Percentiles rank a stretch among this genome's conserved stretches.
Evolutionary conservation across 441 rosid genomes (phyloP).

Genomic region (Populus hybrid): DNA sequence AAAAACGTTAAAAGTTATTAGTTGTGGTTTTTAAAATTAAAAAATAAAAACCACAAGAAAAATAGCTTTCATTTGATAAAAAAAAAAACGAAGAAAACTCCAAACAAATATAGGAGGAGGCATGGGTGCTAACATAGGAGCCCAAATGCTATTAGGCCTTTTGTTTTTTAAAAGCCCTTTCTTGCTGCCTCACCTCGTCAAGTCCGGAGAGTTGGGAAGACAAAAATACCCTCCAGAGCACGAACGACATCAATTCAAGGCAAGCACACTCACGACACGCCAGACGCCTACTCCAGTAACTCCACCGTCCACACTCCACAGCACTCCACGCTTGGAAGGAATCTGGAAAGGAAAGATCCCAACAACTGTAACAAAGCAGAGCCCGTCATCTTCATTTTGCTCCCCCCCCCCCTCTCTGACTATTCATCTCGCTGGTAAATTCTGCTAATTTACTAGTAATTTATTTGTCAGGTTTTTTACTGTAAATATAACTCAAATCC

Average conservation of each 20-base stretch:
- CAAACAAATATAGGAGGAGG: not conserved
- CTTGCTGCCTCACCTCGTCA: not conserved
- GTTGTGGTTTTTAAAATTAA: not conserved
- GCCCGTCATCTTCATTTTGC: not conserved
- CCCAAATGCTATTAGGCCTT: not conserved
- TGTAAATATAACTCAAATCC: not conserved
- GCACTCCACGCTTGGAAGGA: not conserved
- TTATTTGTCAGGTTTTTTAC: not conserved
- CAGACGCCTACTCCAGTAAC: not conserved
- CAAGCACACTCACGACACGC: not conserved
- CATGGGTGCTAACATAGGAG: not conserved
- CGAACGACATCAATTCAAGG: not conserved
- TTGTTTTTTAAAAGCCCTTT: too few species aligned
- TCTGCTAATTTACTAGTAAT: not conserved
- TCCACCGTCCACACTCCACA: not conserved
- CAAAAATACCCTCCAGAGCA: not conserved
- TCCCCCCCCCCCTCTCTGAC: not conserved
- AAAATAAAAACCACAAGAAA: not conserved
- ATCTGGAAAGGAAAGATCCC: not conserved
- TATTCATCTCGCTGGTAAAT: not conserved
- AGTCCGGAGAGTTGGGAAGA: not conserved
- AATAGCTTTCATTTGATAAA: not conserved
- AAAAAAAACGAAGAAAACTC: not conserved
- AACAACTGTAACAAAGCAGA: not conserved
- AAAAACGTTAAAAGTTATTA: not conserved